Conservation (phyloP, 2,329 filamentous ascomycete genomes). For the Plenodomus biglobosus region DNA sequence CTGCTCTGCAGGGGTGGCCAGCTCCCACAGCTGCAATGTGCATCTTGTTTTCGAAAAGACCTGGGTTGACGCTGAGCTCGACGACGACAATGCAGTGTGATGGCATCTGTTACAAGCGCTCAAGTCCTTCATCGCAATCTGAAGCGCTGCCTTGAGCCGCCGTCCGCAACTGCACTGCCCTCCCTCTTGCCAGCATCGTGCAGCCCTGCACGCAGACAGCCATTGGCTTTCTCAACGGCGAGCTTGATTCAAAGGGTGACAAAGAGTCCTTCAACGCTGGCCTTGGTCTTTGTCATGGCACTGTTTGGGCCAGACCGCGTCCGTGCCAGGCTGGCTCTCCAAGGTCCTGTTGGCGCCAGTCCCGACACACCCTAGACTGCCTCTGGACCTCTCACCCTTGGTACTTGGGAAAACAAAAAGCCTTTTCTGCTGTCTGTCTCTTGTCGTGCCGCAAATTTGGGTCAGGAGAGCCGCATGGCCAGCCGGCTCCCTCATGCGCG, state of each 20-base stretch:
- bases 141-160: constrained; percentile 16
- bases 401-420: constrained; percentile 41
- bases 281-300: constrained; percentile 37
- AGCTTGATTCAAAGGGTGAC: constrained; percentile 22
- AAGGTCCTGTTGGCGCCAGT: constrained; percentile 39
- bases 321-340: constrained; percentile 29
- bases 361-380: constrained; percentile 33
- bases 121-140: constrained; percentile 2
- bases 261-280: constrained; percentile 16
- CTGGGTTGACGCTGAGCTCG: constrained; percentile 14
- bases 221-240: constrained; percentile 24
- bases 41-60: constrained; percentile 8
- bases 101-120: constrained; percentile 13
- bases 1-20: constrained; percentile 20
- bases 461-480: constrained; percentile 40
- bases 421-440: constrained; percentile 25
- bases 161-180: constrained; percentile 3
- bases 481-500: constrained; percentile 8
- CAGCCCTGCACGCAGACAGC: constrained; percentile 2
- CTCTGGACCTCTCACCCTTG: constrained; percentile 34
- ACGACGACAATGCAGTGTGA: constrained; percentile 18
- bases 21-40: constrained; percentile 12
- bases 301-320: constrained; percentile 38
- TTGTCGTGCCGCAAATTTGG: constrained; percentile 37
- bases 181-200: constrained; percentile 15